Conservation (phyloP, 2,329 filamentous ascomycete species). For the Paracorniculantispora psalliotae region DNA sequence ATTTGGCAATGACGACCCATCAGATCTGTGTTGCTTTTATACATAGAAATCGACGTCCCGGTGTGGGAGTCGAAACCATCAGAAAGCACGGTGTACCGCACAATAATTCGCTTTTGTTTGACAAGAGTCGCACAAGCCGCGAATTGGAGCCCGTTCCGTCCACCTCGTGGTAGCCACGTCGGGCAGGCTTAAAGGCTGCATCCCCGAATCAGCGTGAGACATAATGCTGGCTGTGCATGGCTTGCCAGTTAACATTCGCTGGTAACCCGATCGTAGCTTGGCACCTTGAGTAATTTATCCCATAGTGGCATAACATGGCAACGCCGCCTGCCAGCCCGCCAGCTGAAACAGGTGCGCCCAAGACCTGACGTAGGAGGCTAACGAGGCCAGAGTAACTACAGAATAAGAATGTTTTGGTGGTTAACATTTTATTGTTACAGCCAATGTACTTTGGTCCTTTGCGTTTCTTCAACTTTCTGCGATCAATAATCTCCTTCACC, state of each 20-base stretch:
- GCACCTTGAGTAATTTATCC: constrained; percentile 1
- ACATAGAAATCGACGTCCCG: no score
- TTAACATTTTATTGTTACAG: no score
- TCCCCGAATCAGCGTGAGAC: constrained; percentile 1
- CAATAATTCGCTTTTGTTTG: no score
- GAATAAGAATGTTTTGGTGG: neutral
- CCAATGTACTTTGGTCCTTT: no score
- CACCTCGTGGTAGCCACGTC: constrained; percentile 1
- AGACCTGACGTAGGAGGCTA: neutral
- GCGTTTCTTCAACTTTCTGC: no score
- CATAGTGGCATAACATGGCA: neutral
- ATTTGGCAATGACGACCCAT: neutral
- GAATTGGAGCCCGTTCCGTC: neutral
- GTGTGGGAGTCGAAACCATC: no score
- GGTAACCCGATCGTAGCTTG: neutral
- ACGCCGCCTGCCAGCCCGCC: neutral
- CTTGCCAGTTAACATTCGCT: neutral
- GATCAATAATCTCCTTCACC: no score
- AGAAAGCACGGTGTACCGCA: no score
- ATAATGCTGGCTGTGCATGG: neutral
- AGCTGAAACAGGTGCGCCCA: constrained; percentile 1
- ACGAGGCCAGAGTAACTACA: neutral
- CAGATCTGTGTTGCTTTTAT: no score
- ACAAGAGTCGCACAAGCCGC: neutral
- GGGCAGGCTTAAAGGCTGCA: neutral